Conservation (phyloP, 2,329 filamentous ascomycete species). For the Gremmenia infestans region DNA sequence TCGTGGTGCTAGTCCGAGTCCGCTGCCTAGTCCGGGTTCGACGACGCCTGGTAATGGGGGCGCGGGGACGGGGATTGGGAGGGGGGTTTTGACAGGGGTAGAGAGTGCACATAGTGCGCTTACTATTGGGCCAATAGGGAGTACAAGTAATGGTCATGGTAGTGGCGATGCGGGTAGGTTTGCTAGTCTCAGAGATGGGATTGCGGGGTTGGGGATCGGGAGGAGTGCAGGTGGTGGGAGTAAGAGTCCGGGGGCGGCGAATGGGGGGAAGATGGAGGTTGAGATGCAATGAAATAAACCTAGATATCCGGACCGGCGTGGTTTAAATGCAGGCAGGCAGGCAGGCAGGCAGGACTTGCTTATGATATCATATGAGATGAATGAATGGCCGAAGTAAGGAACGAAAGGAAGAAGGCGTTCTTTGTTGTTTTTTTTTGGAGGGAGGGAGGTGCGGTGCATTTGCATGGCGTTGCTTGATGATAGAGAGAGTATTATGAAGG, state of each 20-base stretch:
- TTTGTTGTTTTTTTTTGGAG: neutral
- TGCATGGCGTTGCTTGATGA: neutral
- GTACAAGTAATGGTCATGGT: neutral
- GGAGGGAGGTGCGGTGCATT: neutral
- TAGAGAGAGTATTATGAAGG: neutral
- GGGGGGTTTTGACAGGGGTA: constrained; percentile 24
- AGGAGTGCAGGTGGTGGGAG: constrained; percentile 25
- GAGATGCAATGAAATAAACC: constrained; percentile 40
- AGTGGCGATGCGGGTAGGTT: constrained; percentile 33
- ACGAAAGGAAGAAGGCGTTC: neutral
- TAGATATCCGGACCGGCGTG: neutral
- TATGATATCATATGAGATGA: too few species aligned
- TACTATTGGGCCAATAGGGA: constrained; percentile 2
- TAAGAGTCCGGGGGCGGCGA: constrained; percentile 9
- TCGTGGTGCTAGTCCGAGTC: constrained; percentile 1
- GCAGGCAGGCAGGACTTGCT: too few species aligned
- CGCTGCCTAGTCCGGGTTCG: neutral
- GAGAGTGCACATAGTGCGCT: constrained; percentile 22
- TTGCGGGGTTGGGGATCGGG: constrained; percentile 40
- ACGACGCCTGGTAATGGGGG: neutral
- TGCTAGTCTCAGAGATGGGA: constrained; percentile 39
- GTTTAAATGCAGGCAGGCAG: too few species aligned
- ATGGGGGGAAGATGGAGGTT: constrained; percentile 38
- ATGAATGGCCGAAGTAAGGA: too few species aligned
- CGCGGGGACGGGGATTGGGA: constrained; percentile 3